Evolutionary conservation across 176 grass and related monocot species (phyloP), one percentile per base, ranked within the genome.

Genomic region (Dendrocalamus sinicus): DNA sequence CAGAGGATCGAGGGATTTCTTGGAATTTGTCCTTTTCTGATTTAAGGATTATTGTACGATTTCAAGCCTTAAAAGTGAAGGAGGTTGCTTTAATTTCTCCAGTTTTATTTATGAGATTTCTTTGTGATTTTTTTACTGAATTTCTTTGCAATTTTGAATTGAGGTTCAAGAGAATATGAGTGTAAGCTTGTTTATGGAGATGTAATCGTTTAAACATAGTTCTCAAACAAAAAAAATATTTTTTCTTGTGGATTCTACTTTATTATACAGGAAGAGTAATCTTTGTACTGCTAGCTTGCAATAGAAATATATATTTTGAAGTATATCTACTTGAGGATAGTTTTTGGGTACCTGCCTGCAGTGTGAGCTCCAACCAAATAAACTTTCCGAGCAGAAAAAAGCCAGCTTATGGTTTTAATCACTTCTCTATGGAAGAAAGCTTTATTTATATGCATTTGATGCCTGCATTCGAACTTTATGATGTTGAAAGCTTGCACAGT

Each of bases 221-320:
- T 79, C 12, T 60, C 35, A 23, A 54, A 77, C 12, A 16, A 72
- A n/a, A 26, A 45, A 73, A 50, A 28, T 1, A 10, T 79, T 57
- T 79, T 43, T 65, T 48, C 60, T 19, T 64, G 13, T 20, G 41
- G 62, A 64, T 19, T 20, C 4, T 48, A 65, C 41, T 46, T 63
- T 22, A 47, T 50, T 79, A 50, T 65, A 13, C 16, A 48, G 41
- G 59, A 79, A 79, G 60, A 79, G 15, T 16, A 12, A 48, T 1
- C 15, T 79, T 47, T 30, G 15, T 30, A 79, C 30, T 48, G 16
- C 76, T 65, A 20, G 43, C 43, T 79, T 79, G 77, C 23, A 30
- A 3, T 32, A 65, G 43, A 66, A 11, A 50, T 35, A 30, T 64
- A 50, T 80, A 28, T 64, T 64, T 64, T 64, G 61, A 64, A 30